phyloP scores from a whole-genome alignment of 306 rosid species.

The Cucumis hystrix region DNA sequence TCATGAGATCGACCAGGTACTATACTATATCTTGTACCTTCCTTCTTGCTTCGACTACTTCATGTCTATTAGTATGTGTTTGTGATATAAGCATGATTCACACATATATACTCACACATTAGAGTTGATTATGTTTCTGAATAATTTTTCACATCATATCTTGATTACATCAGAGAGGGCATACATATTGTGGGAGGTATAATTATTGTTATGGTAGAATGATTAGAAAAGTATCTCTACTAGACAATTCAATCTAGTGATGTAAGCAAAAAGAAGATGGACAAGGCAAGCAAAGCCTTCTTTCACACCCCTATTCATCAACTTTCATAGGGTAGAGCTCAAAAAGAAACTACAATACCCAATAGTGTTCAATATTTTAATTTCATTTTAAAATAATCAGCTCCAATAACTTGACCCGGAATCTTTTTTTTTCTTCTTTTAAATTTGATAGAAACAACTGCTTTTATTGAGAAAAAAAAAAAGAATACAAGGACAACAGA shows the following conservation, averaged over 20 bases:
- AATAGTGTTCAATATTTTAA: not conserved
- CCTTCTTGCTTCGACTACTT: not conserved
- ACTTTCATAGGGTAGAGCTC: not conserved
- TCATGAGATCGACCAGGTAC: slow-evolving; percentile 5
- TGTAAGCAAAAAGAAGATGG: not conserved
- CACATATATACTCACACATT: not conserved
- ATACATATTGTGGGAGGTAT: slow-evolving; percentile 2
- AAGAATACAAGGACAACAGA: too few species aligned
- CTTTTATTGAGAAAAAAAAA: too few species aligned
- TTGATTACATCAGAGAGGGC: slow-evolving; percentile 9
- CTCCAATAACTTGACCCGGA: not conserved
- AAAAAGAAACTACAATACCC: not conserved
- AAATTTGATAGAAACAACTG: too few species aligned
- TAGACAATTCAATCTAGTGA: slow-evolving; percentile 8
- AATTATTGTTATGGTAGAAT: slow-evolving; percentile 3
- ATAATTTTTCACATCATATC: slow-evolving; percentile 1
- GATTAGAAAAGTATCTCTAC: not conserved
- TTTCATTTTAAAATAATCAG: not conserved
- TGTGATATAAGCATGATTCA: slow-evolving; percentile 1
- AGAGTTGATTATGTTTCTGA: not conserved
- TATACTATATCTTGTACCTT: slow-evolving; percentile 1
- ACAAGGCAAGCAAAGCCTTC: slow-evolving; percentile 6
- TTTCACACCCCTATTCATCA: not conserved
- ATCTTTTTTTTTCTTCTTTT: not conserved
- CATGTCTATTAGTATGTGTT: not conserved